Conservation (phyloP, 306 rosid species). For the Aeschynomene evenia region DNA sequence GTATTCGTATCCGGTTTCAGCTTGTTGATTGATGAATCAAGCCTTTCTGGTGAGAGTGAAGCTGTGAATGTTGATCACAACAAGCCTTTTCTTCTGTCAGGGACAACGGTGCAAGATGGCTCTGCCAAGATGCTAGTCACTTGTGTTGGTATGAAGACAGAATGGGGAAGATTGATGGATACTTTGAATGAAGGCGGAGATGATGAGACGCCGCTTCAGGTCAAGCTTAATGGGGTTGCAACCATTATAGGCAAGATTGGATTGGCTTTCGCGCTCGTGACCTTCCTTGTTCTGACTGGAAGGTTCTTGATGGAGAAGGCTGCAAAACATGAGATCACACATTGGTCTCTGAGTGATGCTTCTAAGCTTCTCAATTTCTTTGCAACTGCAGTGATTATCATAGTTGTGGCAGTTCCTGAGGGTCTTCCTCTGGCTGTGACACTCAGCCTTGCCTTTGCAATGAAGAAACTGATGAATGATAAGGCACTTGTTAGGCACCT, state of each 20-base stretch:
- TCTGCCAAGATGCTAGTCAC: conserved; percentile 83
- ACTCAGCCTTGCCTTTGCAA: conserved; percentile 88
- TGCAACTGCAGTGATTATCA: conserved; percentile 79
- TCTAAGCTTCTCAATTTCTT: conserved; percentile 61
- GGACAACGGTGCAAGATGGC: conserved; percentile 87
- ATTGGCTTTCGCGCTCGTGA: conserved; percentile 65
- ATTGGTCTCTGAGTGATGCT: conserved; percentile 68
- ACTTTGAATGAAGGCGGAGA: conserved; percentile 83
- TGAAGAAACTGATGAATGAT: conserved; percentile 85
- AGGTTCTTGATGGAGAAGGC: conserved; percentile 59
- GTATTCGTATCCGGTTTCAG: conserved; percentile 66
- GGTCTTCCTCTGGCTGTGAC: conserved; percentile 93
- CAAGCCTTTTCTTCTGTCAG: conserved; percentile 67
- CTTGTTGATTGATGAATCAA: conserved; percentile 74
- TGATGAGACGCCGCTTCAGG: conserved; percentile 93
- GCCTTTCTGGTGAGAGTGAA: conserved; percentile 90
- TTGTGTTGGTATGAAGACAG: conserved; percentile 89
- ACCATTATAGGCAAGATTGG: conserved; percentile 91
- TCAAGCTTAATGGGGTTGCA: conserved; percentile 89
- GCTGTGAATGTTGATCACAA: conserved; percentile 42
- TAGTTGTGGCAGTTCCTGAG: conserved; percentile 94
- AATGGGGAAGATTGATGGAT: conserved; percentile 94
- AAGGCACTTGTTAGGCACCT: conserved; percentile 90
- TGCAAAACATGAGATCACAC: conserved; percentile 29
- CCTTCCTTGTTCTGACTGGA: conserved; percentile 68